Evolutionary conservation across 345 rosid species (phyloP), one percentile per base, ranked within the genome.

Genomic region (Populus pruinosa): DNA sequence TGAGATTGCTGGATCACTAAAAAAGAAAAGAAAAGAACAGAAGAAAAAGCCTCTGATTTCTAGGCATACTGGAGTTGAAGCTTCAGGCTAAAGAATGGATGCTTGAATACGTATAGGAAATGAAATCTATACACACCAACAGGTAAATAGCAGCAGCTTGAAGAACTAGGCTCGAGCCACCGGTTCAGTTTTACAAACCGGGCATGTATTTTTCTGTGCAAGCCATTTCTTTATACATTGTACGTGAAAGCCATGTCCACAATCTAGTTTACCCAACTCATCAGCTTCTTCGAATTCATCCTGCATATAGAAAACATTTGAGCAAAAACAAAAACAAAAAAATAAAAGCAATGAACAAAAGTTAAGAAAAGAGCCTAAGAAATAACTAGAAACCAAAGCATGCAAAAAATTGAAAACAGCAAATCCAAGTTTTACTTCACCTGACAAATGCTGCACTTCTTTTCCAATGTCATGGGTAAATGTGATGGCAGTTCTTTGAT

Each of bases 171-270:
- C 75, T 76, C 91, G 78, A 80, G 77, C 78, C 43, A 83, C 82
- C 18, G 94, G 91, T 36, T 86, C 90, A 1, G 83, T 77, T 87
- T 96, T 96, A 77, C 97, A 92, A 76, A 96, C 91, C 0, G 97
- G 97, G 85, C 99, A 96, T 5, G 82, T 75, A 69, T 96, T 96
- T 79, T 96, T 96, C 77, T 80, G 94, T 17, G 83, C 76, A 13
- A 96, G 91, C 98, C 99, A 96, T 71, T 88, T 93, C 84, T 89
- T 92, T 83, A 96, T 89, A 55, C 99, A 96, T 13, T 87, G 87
- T 23, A 89, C 65, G 86, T 93, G 99, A 75, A 90, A 93, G 53
- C 88, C 81, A 74, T 93, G 99, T 31, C 93, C 97, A 47, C 99
- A 93, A 6, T 82, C 85, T 67, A 96, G 81, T 74, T 87, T 92